Percentiles rank a stretch among this genome's conserved stretches.
phyloP scores from a whole-genome alignment of 257 asterid species.

The Coffea canephora region DNA sequence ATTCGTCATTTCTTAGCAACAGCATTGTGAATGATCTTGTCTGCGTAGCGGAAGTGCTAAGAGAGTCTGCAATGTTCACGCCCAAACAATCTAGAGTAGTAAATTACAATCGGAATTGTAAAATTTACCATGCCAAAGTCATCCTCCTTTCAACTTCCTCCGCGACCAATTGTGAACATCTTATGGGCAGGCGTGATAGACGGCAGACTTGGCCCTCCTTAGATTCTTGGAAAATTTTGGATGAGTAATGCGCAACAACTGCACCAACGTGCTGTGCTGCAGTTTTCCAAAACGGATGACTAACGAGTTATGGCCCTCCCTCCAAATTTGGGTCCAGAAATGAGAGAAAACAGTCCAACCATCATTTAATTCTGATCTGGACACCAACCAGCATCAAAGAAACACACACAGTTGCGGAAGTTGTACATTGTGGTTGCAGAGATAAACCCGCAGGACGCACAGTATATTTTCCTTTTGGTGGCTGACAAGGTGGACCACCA shows the following conservation, averaged over 20 bases:
- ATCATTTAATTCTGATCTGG: slow-evolving; percentile 29
- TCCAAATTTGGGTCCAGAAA: slow-evolving; percentile 13
- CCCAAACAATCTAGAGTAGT: not conserved
- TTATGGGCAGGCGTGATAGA: slow-evolving; percentile 11
- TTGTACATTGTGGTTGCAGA: slow-evolving; percentile 16
- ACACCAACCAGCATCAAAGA: slow-evolving; percentile 51
- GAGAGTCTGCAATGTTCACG: not conserved
- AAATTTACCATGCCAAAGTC: not conserved
- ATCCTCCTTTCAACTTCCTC: not conserved
- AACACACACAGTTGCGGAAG: slow-evolving; percentile 29
- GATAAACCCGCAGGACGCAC: slow-evolving; percentile 10
- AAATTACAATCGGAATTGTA: not conserved
- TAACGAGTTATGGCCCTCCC: too few relatives aligned
- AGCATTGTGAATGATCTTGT: too few relatives aligned
- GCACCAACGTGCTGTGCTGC: not conserved
- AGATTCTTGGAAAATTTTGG: not conserved
- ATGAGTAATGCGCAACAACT: not conserved
- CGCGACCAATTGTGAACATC: not conserved
- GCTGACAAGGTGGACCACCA: slow-evolving; percentile 14
- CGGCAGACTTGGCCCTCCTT: slow-evolving; percentile 4
- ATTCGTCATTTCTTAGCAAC: not conserved
- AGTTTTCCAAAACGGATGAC: not conserved
- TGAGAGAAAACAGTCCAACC: not conserved
- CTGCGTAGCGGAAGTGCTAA: not conserved
- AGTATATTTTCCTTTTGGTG: not conserved